Conservation (phyloP, 2,329 filamentous ascomycete species). For the Microcyclospora pomicola region DNA sequence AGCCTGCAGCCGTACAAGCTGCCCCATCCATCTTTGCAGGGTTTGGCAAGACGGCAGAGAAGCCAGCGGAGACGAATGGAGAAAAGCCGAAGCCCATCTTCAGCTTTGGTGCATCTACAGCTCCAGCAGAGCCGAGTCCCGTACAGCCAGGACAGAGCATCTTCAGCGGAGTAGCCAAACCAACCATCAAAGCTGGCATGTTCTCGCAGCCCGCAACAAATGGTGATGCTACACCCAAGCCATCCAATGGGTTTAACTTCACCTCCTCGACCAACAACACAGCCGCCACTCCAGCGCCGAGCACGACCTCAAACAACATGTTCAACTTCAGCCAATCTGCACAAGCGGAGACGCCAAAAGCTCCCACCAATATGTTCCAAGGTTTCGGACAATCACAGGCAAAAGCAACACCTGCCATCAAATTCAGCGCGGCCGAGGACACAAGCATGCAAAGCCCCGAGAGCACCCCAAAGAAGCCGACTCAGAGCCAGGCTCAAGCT, state of each 20-base stretch:
- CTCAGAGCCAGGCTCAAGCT: not conserved
- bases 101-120: not conserved
- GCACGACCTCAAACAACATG: slow-evolving; percentile 2
- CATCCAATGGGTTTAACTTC: slow-evolving; percentile 1
- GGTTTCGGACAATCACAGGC: slow-evolving; percentile 1
- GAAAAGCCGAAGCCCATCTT: slow-evolving; percentile 1
- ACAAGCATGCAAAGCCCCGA: slow-evolving; percentile 15
- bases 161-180: slow-evolving; percentile 1
- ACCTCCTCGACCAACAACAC: not conserved
- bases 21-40: not conserved
- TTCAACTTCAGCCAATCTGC: slow-evolving; percentile 5
- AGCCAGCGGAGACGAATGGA: not conserved
- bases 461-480: slow-evolving; percentile 12
- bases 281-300: slow-evolving; percentile 2
- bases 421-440: slow-evolving; percentile 8
- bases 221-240: slow-evolving; percentile 3
- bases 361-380: slow-evolving; percentile 1
- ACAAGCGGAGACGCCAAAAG: not conserved
- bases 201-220: slow-evolving; percentile 2
- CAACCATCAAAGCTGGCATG: slow-evolving; percentile 6
- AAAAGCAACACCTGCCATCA: slow-evolving; percentile 2
- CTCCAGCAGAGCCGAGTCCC: not conserved
- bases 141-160: slow-evolving; percentile 1
- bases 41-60: not conserved
- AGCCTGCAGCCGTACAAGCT: not conserved